phyloP scores from a whole-genome alignment of 164 flowering plant genomes.

The Pachysandra terminalis region DNA sequence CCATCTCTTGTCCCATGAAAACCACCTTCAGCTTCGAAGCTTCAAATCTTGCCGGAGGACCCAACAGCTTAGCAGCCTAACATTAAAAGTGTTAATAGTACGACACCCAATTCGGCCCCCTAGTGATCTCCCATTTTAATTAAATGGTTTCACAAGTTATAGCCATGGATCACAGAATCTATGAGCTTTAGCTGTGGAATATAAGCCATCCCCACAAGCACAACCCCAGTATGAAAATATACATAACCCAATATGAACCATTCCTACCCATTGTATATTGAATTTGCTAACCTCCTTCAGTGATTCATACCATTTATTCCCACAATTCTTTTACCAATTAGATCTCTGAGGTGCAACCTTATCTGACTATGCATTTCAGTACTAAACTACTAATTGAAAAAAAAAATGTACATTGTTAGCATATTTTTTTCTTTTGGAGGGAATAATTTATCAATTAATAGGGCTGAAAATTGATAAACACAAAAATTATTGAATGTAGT shows the following conservation, averaged over 20 bases:
- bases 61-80: conserved; percentile 74
- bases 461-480: not conserved
- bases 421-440: no score
- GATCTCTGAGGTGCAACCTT: not conserved
- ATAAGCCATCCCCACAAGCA: not conserved
- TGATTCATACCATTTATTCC: not conserved
- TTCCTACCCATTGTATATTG: not conserved
- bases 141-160: no score
- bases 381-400: not conserved
- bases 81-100: not conserved
- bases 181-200: no score
- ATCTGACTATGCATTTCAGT: not conserved
- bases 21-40: conserved; percentile 80
- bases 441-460: not conserved
- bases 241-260: not conserved
- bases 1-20: conserved; percentile 43
- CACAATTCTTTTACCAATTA: not conserved
- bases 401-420: not conserved
- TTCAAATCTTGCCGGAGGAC: conserved; percentile 79
- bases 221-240: not conserved
- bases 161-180: no score
- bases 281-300: not conserved
- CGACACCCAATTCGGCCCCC: not conserved
- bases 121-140: no score
- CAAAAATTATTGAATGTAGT: no score